These are phyloP conservation scores for Magnolia officinalis DNA, from an alignment of 164 flowering plant genomes.

Conservation along the genomic window DNA sequence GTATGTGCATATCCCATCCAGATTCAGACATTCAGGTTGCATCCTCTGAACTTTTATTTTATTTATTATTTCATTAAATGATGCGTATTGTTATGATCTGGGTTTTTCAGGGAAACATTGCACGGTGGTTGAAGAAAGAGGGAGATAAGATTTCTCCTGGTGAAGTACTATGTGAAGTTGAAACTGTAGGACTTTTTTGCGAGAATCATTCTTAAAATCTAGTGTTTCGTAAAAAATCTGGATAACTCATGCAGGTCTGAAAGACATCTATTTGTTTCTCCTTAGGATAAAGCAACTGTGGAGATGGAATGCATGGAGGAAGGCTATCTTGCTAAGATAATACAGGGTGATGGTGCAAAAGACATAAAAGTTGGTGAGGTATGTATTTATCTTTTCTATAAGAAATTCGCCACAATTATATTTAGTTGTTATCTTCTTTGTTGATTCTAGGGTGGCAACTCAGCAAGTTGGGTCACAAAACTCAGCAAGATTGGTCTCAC, in stretches of 20 bases:
- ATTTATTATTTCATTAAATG: not conserved
- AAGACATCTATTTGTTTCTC: not conserved
- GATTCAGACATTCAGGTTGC: not conserved
- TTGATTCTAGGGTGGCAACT: too few species aligned
- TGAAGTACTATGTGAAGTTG: slow-evolving; percentile 98
- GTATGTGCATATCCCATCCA: slow-evolving; percentile 21
- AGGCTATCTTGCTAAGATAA: slow-evolving; percentile 87
- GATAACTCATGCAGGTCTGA: not conserved
- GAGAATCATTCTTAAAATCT: not conserved
- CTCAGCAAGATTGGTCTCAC: too few species aligned
- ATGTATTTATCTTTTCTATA: slow-evolving; percentile 9
- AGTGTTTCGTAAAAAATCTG: not conserved
- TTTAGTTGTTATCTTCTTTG: too few species aligned
- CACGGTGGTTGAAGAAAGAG: slow-evolving; percentile 95
- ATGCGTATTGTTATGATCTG: not conserved
- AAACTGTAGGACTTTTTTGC: slow-evolving; percentile 60
- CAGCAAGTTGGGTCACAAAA: too few species aligned
- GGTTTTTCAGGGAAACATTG: slow-evolving; percentile 79
- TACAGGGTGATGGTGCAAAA: slow-evolving; percentile 80
- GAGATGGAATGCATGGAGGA: slow-evolving; percentile 99
- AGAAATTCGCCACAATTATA: too few species aligned
- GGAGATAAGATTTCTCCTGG: slow-evolving; percentile 89
- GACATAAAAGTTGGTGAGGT: slow-evolving; percentile 98
- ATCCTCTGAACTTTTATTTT: not conserved
- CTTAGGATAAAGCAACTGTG: slow-evolving; percentile 96